Base-by-base conservation (phyloP, 192 early-diverging fungal species). In the Paraglomus occultum region DNA sequence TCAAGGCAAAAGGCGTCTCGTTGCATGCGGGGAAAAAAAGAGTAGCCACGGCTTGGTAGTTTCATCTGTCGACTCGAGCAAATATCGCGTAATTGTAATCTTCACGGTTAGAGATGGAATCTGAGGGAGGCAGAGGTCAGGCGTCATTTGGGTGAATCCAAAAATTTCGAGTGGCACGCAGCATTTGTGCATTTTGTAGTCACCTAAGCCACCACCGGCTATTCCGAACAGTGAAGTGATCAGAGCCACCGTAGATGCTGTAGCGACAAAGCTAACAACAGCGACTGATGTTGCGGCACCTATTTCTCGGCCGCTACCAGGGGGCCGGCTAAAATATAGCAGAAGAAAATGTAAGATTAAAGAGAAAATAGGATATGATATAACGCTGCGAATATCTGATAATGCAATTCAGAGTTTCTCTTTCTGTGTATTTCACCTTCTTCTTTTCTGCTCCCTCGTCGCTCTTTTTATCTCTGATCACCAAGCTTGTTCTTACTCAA, bases 11-110 rank as follows among this genome's bases (percentile, higher is more conserved):
- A 86, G 0, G 78, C 78, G 67, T 86, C 85, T 9, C 42, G 72
- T 40, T 72, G 45, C 6, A 63, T 53, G 40, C 74, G 51, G 12
- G n/a, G 78, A 54, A 61, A 78, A 78, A 11, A 74, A 70, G 1
- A 68, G 58, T 46, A 77, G 72, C 84, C 84, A 85, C 57, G 85
- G 80, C 18, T 70, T 76, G 18, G 47, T 63, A 11, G 74, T 53
- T 50, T 78, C 79, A 45, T 76, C 62, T 10, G 44, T 18, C 52
- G 72, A 60, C 20, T 82, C 77, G 18, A 80, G 66, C 14, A 87
- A 49, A 65, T 83, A 87, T 14, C 85, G 83, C n/a, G 85, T 80
- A 12, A 87, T 82, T 17, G 79, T 80, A 39, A 87, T 83, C 0
- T 77, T 82, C 77, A 81, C 84, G 74, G 80, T 67, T 18, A 86